A percentile compares a stretch with the other conserved stretches of the same genome.
These are phyloP conservation scores for Hymenoscyphus linearis DNA, from an alignment of 2,329 filamentous ascomycete species.

Conservation along the genomic window DNA sequence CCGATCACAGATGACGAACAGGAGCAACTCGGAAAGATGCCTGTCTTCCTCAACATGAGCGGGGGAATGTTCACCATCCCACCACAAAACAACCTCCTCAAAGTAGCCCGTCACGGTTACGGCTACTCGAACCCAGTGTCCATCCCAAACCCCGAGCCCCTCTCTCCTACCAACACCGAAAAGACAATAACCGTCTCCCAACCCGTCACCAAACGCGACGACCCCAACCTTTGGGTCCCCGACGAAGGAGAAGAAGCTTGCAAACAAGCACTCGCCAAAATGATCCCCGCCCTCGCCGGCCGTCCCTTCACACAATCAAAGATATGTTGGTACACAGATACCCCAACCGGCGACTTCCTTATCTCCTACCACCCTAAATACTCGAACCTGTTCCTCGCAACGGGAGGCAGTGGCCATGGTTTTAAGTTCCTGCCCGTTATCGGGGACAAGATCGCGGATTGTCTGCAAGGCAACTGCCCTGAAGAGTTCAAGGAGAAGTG, in stretches of 20 bases:
- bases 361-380: slow-evolving; percentile 49
- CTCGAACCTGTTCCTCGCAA: slow-evolving; percentile 43
- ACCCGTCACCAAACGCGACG: slow-evolving; percentile 21
- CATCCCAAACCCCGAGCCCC: slow-evolving; percentile 19
- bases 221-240: slow-evolving; percentile 21
- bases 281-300: slow-evolving; percentile 49
- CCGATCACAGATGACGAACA: slow-evolving; percentile 69
- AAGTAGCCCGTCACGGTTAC: slow-evolving; percentile 55
- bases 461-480: slow-evolving; percentile 34
- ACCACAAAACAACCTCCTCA: slow-evolving; percentile 50
- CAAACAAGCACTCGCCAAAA: slow-evolving; percentile 29
- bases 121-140: slow-evolving; percentile 45
- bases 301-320: slow-evolving; percentile 46
- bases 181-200: slow-evolving; percentile 16
- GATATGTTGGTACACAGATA: slow-evolving; percentile 63
- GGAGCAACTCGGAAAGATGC: slow-evolving; percentile 55
- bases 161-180: background rate
- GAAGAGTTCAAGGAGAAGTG: slow-evolving; percentile 47
- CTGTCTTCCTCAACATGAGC: slow-evolving; percentile 67
- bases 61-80: slow-evolving; percentile 72
- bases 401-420: slow-evolving; percentile 44
- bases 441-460: slow-evolving; percentile 39
- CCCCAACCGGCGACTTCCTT: slow-evolving; percentile 58
- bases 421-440: slow-evolving; percentile 47
- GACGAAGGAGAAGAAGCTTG: slow-evolving; percentile 21